Percentiles rank a stretch among this genome's conserved stretches.
These are phyloP conservation scores for Rhodotorula sp. DNA, from an alignment of 1,284 basidiomycete species.

Conservation along the genomic window DNA sequence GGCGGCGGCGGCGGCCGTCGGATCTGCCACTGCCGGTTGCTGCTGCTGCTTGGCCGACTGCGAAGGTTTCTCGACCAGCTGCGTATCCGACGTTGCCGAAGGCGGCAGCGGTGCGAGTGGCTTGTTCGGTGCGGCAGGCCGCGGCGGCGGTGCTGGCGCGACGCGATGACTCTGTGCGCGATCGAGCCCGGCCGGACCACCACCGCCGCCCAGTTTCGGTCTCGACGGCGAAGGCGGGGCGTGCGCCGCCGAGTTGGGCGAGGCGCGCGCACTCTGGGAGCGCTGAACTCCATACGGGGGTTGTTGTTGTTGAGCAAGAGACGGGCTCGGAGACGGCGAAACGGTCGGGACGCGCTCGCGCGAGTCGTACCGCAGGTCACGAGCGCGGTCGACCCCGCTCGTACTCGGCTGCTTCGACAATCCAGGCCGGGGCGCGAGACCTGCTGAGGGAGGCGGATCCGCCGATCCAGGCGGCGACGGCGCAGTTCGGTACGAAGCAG, in stretches of 20 bases:
- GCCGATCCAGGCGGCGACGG: constrained; percentile 24
- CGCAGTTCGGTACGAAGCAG: constrained; percentile 29
- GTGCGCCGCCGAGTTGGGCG: constrained; percentile 4
- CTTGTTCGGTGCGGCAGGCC: constrained; percentile 38
- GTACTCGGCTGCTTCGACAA: constrained; percentile 10
- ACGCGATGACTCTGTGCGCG: constrained; percentile 50
- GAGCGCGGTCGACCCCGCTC: constrained; percentile 18
- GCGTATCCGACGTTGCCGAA: constrained; percentile 22
- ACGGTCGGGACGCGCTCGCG: constrained; percentile 17
- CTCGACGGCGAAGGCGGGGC: constrained; percentile 4
- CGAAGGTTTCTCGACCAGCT: constrained; percentile 42
- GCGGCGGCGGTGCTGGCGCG: constrained; percentile 41
- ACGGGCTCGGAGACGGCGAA: constrained; percentile 17
- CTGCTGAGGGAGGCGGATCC: constrained; percentile 19
- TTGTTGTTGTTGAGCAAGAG: neutral
- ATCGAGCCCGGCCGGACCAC: constrained; percentile 40
- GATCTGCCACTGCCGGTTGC: neutral
- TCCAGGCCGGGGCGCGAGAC: constrained; percentile 15
- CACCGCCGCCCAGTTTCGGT: neutral
- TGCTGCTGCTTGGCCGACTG: constrained; percentile 49
- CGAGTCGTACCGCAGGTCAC: constrained; percentile 14
- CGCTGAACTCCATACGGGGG: constrained; percentile 6
- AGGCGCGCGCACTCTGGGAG: constrained; percentile 32
- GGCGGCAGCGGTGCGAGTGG: constrained; percentile 29
- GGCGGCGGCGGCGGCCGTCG: neutral